Evolutionary conservation across 2,329 filamentous ascomycete genomes (phyloP).

Genomic region (Apiospora phragmitis): DNA sequence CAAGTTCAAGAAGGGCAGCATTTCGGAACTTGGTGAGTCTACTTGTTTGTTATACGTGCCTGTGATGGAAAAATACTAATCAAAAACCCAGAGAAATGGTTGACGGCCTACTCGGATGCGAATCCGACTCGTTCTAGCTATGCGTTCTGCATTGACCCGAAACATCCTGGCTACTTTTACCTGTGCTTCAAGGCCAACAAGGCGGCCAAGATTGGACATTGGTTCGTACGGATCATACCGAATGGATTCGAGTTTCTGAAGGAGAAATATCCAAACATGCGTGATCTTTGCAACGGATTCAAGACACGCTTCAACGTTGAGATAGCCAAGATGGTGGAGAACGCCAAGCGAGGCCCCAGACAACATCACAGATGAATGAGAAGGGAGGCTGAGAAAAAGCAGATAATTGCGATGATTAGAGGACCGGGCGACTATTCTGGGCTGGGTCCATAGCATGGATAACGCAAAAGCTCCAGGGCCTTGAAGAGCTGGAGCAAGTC

Average conservation of each 20-base stretch:
- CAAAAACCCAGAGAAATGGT: slow-evolving; percentile 76
- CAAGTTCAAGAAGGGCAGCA: slow-evolving; percentile 84
- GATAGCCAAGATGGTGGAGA: slow-evolving; percentile 59
- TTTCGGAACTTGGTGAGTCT: slow-evolving; percentile 78
- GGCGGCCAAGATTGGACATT: slow-evolving; percentile 69
- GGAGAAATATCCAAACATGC: slow-evolving; percentile 91
- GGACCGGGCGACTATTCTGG: background rate
- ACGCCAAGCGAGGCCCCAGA: slow-evolving; percentile 26
- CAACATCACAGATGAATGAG: background rate
- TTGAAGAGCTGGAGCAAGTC: background rate
- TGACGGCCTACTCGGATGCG: slow-evolving; percentile 92
- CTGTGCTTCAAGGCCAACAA: slow-evolving; percentile 94
- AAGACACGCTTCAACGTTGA: slow-evolving; percentile 75
- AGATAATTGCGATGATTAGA: background rate
- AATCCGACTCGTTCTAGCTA: slow-evolving; percentile 94
- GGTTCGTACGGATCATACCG: slow-evolving; percentile 88
- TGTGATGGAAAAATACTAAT: background rate
- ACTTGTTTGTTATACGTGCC: background rate
- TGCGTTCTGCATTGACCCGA: slow-evolving; percentile 90
- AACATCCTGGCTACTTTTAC: slow-evolving; percentile 91
- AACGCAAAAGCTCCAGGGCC: background rate
- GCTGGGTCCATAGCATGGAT: background rate
- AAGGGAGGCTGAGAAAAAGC: background rate
- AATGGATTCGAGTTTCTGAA: slow-evolving; percentile 91
- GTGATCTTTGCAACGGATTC: slow-evolving; percentile 94